Percentiles rank a stretch among this genome's conserved stretches.
Conservation (phyloP, 208 protist genomes). For the Leishmania tropica region DNA sequence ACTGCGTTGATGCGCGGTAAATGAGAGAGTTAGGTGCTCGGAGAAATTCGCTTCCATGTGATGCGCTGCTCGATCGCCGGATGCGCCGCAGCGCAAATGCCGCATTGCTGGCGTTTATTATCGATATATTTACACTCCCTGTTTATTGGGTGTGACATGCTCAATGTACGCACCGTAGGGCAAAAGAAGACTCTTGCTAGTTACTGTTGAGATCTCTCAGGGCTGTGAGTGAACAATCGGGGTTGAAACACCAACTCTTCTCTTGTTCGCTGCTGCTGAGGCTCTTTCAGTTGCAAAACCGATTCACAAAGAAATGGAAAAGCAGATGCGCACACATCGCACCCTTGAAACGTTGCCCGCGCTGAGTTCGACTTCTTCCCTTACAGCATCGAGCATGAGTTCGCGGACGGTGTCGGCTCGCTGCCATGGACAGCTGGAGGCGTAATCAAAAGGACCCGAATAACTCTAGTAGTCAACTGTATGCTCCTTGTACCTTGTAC, state of each 20-base stretch:
- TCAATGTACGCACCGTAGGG: neutral
- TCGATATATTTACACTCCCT: neutral
- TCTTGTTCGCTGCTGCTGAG: neutral
- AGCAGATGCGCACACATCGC: neutral
- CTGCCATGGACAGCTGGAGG: neutral
- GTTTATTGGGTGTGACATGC: neutral
- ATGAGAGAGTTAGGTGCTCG: neutral
- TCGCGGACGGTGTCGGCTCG: neutral
- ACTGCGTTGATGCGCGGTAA: neutral
- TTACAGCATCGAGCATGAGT: neutral
- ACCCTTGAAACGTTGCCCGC: neutral
- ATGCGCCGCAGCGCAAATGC: neutral
- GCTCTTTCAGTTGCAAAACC: neutral
- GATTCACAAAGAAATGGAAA: neutral
- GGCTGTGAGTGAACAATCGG: neutral
- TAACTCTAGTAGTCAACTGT: neutral
- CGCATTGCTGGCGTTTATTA: neutral
- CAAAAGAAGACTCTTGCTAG: neutral
- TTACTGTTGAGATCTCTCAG: neutral
- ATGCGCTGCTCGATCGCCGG: neutral
- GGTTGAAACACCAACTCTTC: neutral
- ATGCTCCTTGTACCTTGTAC: neutral
- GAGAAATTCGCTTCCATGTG: neutral
- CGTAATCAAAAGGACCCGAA: neutral
- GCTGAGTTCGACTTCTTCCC: neutral